Percentiles rank a stretch among this genome's conserved stretches.
These are phyloP conservation scores for Apiotrichum gamsii DNA, from an alignment of 1,284 basidiomycete species.

Conservation along the genomic window DNA sequence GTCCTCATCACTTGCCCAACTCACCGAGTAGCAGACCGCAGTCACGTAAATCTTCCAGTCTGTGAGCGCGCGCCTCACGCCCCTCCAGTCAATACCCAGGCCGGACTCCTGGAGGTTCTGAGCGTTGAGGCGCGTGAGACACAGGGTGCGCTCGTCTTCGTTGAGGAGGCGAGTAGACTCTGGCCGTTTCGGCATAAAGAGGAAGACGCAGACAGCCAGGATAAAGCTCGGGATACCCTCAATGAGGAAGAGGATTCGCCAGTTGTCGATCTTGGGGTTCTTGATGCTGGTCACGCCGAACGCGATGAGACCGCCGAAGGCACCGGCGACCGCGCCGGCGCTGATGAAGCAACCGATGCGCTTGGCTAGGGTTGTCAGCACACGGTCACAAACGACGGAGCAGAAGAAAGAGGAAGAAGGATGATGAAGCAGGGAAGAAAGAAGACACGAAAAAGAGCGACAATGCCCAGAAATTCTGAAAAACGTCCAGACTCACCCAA, in stretches of 20 bases:
- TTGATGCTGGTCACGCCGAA: constrained; percentile 44
- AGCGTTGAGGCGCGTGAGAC: constrained; percentile 66
- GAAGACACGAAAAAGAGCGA: too few relatives aligned
- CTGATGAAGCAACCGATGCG: constrained; percentile 50
- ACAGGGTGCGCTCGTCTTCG: constrained; percentile 65
- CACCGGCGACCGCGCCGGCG: constrained; percentile 44
- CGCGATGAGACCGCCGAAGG: constrained; percentile 44
- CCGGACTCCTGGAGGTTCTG: constrained; percentile 57
- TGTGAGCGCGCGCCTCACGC: constrained; percentile 58
- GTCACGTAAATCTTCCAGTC: constrained; percentile 55
- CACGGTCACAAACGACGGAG: too few relatives aligned
- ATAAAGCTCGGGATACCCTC: constrained; percentile 57
- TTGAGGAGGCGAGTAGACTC: constrained; percentile 66
- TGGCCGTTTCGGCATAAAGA: constrained; percentile 68
- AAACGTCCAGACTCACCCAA: too few relatives aligned
- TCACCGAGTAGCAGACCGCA: constrained; percentile 61
- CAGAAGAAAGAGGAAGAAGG: too few relatives aligned
- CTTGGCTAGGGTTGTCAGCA: too few relatives aligned
- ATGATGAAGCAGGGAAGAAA: too few relatives aligned
- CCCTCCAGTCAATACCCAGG: constrained; percentile 45
- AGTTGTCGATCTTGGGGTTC: constrained; percentile 26
- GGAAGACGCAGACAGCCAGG: constrained; percentile 60
- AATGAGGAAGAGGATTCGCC: constrained; percentile 48
- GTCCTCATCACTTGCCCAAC: too few relatives aligned
- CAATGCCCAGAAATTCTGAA: too few relatives aligned